phyloP scores from a whole-genome alignment of 139 green algal species.

The Coccomyxa sp. region DNA sequence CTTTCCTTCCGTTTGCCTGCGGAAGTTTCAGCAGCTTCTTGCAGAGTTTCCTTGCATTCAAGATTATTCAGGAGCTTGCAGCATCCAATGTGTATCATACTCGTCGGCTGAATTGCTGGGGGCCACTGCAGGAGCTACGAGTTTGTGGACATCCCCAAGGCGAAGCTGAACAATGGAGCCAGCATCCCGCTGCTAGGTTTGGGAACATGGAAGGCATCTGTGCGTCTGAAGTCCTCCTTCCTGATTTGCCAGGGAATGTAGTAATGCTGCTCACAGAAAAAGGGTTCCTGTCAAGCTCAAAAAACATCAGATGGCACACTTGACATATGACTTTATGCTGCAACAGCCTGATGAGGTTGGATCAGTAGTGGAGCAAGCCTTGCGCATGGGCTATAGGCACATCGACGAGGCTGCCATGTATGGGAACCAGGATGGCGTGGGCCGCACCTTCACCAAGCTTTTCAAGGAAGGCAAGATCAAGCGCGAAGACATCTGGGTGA shows the following conservation, averaged over 20 bases:
- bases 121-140: no score
- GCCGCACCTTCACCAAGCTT: constrained; percentile 20
- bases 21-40: no score
- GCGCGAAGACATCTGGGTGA: constrained; percentile 39
- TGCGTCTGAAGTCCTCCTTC: neutral
- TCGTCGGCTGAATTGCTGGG: no score
- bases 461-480: constrained; percentile 23
- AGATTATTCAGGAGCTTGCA: no score
- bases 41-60: no score
- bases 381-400: constrained; percentile 52
- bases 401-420: constrained; percentile 36
- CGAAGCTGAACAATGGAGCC: constrained; percentile 31
- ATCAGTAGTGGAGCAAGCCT: constrained; percentile 37
- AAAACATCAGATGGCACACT: neutral
- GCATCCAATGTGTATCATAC: no score
- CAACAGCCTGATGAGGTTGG: constrained; percentile 44
- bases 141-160: no score
- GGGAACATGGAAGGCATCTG: constrained; percentile 47
- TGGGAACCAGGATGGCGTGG: constrained; percentile 29
- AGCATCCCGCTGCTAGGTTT: constrained; percentile 57
- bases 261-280: no score
- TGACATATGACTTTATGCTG: neutral
- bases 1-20: no score
- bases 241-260: neutral
- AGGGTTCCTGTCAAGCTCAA: neutral